These are phyloP conservation scores for Ustilago vetiveriae DNA, from an alignment of 1,284 basidiomycete genomes.

Conservation along the genomic window DNA sequence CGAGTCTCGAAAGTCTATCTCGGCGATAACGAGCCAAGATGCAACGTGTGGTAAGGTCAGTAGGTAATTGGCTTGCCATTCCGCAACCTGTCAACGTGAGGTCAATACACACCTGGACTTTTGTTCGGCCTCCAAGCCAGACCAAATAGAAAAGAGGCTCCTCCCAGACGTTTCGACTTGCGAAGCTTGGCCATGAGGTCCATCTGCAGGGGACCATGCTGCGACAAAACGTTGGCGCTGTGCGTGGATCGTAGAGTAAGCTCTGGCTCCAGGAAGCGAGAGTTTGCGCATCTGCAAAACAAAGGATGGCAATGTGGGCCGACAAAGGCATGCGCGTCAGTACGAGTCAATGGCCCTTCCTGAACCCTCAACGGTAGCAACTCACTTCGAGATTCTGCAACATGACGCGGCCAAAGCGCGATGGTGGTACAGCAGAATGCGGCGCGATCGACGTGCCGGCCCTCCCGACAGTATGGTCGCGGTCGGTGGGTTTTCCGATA, in stretches of 20 bases:
- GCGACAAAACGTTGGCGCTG: conserved; percentile 46
- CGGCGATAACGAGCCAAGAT: too few relatives aligned
- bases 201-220: conserved; percentile 9
- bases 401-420: conserved; percentile 64
- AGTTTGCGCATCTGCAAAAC: conserved; percentile 44
- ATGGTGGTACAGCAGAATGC: background rate
- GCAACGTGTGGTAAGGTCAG: too few relatives aligned
- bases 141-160: conserved; percentile 50
- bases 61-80: background rate
- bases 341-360: too few relatives aligned
- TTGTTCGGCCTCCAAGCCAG: conserved; percentile 22
- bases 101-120: conserved; percentile 45
- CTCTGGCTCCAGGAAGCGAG: conserved; percentile 56
- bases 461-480: background rate
- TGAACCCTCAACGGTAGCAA: background rate
- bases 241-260: conserved; percentile 42
- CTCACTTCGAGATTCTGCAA: conserved; percentile 61
- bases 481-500: background rate
- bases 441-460: background rate
- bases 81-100: background rate
- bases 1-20: conserved; percentile 49
- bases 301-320: background rate
- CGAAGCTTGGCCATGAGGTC: background rate
- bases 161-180: conserved; percentile 7
- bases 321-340: background rate